A percentile compares a stretch with the other conserved stretches of the same genome.
phyloP scores from a whole-genome alignment of 2,329 filamentous ascomycete species.

The Colletotrichum orchidophilum region DNA sequence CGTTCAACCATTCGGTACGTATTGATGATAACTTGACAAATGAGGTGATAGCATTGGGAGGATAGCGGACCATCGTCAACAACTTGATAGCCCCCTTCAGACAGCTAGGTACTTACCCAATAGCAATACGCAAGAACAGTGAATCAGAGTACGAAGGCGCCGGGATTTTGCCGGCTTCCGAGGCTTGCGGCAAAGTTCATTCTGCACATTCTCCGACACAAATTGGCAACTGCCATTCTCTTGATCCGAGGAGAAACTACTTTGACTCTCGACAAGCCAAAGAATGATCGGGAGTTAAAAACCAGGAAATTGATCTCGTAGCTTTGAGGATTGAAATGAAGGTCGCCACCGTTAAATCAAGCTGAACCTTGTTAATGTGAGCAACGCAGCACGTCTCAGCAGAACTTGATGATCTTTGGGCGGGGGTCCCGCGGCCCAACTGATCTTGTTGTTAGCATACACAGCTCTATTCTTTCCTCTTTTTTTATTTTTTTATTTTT shows the following conservation, averaged over 20 bases:
- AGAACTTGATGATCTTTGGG: not conserved
- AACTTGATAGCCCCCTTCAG: not conserved
- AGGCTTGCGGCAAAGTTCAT: not conserved
- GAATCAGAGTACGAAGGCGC: not conserved
- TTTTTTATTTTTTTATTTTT: no score
- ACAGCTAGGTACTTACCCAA: not conserved
- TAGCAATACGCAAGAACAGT: not conserved
- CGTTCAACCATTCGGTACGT: not conserved
- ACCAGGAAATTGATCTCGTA: no score
- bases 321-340: no score
- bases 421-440: rapidly evolving
- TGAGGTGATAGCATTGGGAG: not conserved
- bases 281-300: no score
- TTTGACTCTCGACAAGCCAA: no score
- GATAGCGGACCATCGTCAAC: not conserved
- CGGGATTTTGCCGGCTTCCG: not conserved
- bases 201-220: no score
- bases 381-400: not conserved
- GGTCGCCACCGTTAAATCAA: no score
- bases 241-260: no score
- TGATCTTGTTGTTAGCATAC: not conserved
- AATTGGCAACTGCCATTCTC: no score
- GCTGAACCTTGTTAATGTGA: not conserved
- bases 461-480: not conserved
- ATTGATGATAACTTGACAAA: not conserved